Evolutionary conservation across 169 alveolate genomes (phyloP).

Genomic region (Perkinsus olseni): DNA sequence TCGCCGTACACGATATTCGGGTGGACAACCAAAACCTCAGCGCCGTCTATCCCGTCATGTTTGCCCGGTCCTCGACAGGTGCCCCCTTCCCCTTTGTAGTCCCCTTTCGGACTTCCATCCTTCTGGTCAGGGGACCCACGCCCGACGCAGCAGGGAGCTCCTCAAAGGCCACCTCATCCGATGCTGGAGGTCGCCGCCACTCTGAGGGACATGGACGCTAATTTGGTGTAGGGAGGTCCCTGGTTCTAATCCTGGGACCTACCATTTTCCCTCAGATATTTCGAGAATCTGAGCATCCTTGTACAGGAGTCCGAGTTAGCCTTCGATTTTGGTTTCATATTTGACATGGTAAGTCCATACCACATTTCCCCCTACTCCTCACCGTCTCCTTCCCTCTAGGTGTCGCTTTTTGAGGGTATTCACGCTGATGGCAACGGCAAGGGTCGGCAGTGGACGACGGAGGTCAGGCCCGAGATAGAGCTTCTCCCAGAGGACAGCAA

Average conservation of each 20-base stretch:
- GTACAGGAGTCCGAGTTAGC: not conserved
- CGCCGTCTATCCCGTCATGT: not conserved
- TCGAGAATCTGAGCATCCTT: not conserved
- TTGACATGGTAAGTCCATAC: not conserved
- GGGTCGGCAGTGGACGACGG: not conserved
- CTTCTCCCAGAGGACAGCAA: not conserved
- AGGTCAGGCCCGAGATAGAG: not conserved
- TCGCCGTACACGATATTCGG: not conserved
- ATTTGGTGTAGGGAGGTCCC: not conserved
- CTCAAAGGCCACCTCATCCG: not conserved
- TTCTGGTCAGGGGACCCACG: no score
- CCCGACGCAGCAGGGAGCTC: not conserved
- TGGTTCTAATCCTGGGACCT: no score
- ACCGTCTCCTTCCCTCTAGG: not conserved
- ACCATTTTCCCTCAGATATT: no score
- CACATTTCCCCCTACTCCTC: not conserved
- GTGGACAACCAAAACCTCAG: not conserved
- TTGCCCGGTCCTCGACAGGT: not conserved
- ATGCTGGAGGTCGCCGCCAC: not conserved
- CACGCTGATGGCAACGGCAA: not conserved
- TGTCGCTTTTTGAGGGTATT: not conserved
- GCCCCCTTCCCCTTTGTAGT: no score
- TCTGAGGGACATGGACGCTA: not conserved
- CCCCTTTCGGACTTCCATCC: no score
- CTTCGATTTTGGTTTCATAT: not conserved